A percentile compares a stretch with the other conserved stretches of the same genome.
These are phyloP conservation scores for Pichia occidentalis DNA, from an alignment of 805 yeast species.

Conservation along the genomic window DNA sequence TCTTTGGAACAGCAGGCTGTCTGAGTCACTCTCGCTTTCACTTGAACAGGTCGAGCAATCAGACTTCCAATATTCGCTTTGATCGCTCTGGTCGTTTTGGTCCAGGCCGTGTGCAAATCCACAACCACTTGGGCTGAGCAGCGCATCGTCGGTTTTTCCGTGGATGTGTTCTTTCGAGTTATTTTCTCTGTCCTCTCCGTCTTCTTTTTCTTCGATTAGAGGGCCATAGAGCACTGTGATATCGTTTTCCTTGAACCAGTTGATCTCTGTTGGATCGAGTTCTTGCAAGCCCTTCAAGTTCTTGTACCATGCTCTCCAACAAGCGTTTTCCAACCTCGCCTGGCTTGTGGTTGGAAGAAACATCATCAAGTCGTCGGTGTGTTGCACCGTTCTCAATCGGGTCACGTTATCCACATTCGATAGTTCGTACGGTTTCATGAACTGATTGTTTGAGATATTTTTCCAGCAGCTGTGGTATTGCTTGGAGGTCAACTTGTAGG, in stretches of 20 bases:
- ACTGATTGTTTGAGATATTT: constrained; percentile 30
- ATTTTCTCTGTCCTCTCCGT: background rate
- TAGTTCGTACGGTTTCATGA: constrained; percentile 30
- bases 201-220: constrained; percentile 20
- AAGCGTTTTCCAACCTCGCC: constrained; percentile 64
- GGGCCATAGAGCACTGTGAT: constrained; percentile 54
- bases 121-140: too few relatives aligned
- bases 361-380: constrained; percentile 30
- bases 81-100: too few relatives aligned
- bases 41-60: background rate
- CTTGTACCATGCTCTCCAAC: constrained; percentile 96
- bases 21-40: constrained; percentile 6
- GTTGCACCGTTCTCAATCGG: constrained; percentile 18
- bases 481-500: constrained; percentile 30
- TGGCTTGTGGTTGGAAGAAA: constrained; percentile 31
- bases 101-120: too few relatives aligned
- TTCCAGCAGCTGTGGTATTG: constrained; percentile 39
- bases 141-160: constrained; percentile 2
- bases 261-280: constrained; percentile 38
- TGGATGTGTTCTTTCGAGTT: background rate
- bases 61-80: constrained; percentile 4
- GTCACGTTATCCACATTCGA: constrained; percentile 24
- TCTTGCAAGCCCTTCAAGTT: constrained; percentile 50
- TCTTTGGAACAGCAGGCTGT: constrained; percentile 5
- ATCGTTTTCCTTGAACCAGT: constrained; percentile 51